Conservation (phyloP, 2,329 filamentous ascomycete genomes). For the Alternaria metachromatica region DNA sequence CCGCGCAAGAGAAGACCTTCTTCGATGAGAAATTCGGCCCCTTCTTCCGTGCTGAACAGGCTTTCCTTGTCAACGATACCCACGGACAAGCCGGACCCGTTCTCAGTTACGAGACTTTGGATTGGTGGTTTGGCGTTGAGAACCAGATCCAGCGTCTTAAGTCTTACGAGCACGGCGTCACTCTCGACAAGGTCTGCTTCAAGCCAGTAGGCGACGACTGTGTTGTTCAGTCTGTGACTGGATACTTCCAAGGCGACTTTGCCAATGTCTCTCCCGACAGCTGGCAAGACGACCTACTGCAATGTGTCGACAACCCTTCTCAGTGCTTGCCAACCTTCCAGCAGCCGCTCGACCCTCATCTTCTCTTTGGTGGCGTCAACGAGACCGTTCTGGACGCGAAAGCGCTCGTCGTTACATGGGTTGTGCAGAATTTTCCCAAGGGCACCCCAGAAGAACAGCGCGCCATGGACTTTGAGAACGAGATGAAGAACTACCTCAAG, state of each 20-base stretch:
- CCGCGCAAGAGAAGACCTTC: constrained; percentile 90
- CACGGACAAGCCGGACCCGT: constrained; percentile 73
- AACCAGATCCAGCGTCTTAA: constrained; percentile 74
- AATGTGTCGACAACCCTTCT: constrained; percentile 81
- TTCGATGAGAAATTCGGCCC: constrained; percentile 94
- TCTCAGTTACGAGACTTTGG: constrained; percentile 83
- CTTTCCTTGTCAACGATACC: constrained; percentile 91
- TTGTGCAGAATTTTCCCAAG: constrained; percentile 84
- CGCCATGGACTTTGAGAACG: constrained; percentile 89
- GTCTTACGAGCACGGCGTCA: constrained; percentile 71
- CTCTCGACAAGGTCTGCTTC: constrained; percentile 86
- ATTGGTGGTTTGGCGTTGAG: constrained; percentile 95
- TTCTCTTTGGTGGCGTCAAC: constrained; percentile 84
- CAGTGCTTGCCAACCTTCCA: constrained; percentile 84
- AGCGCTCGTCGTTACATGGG: constrained; percentile 91
- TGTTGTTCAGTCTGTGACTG: constrained; percentile 89
- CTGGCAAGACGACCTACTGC: constrained; percentile 75
- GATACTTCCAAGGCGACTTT: constrained; percentile 79
- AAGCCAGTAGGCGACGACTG: constrained; percentile 90
- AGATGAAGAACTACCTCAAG: constrained; percentile 74
- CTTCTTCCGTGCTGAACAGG: constrained; percentile 93
- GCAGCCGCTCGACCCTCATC: constrained; percentile 83
- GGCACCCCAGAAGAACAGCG: constrained; percentile 71
- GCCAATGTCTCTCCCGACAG: constrained; percentile 65
- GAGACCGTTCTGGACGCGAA: constrained; percentile 71